Conservation (phyloP, 1,139 yeast species). For the Yamadazyma taylorii region DNA sequence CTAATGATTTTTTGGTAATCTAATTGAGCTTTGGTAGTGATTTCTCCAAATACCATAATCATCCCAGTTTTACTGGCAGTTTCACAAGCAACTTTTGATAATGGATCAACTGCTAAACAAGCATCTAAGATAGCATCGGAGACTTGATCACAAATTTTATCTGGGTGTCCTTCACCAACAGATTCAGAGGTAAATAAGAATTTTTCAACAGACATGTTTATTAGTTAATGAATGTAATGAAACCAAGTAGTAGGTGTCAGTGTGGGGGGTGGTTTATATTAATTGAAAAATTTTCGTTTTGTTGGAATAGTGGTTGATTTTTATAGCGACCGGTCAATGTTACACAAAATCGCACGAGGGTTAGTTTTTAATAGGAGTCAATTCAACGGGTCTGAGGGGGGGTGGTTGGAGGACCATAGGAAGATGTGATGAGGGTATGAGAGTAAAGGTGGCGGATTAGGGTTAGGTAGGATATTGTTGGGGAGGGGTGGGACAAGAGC, state of each 20-base stretch:
- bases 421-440: too few relatives aligned
- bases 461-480: too few relatives aligned
- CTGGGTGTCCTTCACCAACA: conserved; percentile 99
- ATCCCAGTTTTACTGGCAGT: conserved; percentile 98
- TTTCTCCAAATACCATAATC: conserved; percentile 99
- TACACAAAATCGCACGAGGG: conserved; percentile 9
- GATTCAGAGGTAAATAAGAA: conserved; percentile 94
- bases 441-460: too few relatives aligned
- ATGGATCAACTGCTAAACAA: conserved; percentile 92
- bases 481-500: too few relatives aligned
- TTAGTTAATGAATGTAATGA: not conserved
- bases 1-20: conserved; percentile 97
- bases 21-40: conserved; percentile 91
- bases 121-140: conserved; percentile 98
- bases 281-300: conserved; percentile 9
- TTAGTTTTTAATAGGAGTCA: conserved; percentile 1
- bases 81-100: conserved; percentile 98
- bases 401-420: too few relatives aligned
- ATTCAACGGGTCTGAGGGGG: too few relatives aligned
- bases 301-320: conserved; percentile 5
- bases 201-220: conserved; percentile 20
- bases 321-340: conserved; percentile 2
- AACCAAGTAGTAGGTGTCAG: too few relatives aligned
- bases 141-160: conserved; percentile 99
- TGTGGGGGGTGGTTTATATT: too few relatives aligned